Base-by-base conservation (phyloP, 768 basidiomycete genomes). In the Galerina marginata region DNA sequence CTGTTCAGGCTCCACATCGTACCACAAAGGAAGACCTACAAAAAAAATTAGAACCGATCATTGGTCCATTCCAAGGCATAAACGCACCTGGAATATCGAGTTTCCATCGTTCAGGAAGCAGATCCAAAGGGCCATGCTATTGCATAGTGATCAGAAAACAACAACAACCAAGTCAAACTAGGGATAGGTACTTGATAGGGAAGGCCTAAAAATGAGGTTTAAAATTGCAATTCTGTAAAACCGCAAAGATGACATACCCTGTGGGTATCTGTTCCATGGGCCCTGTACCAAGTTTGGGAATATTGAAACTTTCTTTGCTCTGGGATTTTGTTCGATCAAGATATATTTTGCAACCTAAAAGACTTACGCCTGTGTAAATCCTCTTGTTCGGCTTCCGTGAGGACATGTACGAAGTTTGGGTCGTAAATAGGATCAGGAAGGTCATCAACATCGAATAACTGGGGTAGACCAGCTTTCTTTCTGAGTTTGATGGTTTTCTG, bases 191-290 rank as follows among this genome's bases (percentile, higher is more conserved):
- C 87, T 81, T 83, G 69, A 89, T 89, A 14, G 88, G 87, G 67
- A 89, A 90, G 20, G 89, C 89, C 88, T 90, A 39, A 20, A 23
- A 61, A 37, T 51, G 43, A 61, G 49, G 4, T 20, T 44, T 45
- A 49, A 46, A 65, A 51, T n/a, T 25, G 43, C 6, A 29, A 42
- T 10, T 23, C 40, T 11, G 4, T 26, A 29, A 58, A n/a, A 53
- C 6, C 37, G 42, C 50, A 39, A 9, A 23, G 29, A 59, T 15
- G n/a, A 64, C 82, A 64, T 66, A 88, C 89, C 60, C 88, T 74
- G 66, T 91, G 93, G 0, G 93, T 93, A 59, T 87, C 87, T 11
- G 91, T 93, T 16, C 90, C 91, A 71, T 95, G 93, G 6, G 93
- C 85, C 53, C 90, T 78, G 74, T 94, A 95, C 93, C 92, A 95